These are phyloP conservation scores for Cordyceps militaris DNA, from an alignment of 2,329 filamentous ascomycete genomes.

Conservation along the genomic window DNA sequence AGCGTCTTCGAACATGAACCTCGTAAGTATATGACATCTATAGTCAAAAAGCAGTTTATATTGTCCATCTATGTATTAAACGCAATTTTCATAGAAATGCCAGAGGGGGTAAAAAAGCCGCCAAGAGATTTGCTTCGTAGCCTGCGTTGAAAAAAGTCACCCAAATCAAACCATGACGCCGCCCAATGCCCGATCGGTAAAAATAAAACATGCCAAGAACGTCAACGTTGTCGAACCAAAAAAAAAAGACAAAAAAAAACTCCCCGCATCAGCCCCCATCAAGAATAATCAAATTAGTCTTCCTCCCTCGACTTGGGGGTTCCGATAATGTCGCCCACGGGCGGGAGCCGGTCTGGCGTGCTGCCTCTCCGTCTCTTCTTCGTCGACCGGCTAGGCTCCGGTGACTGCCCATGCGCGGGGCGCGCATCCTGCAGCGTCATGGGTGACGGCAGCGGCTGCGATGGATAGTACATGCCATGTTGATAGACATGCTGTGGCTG, in stretches of 20 bases:
- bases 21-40: no score
- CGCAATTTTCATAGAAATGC: background rate
- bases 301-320: background rate
- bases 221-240: background rate
- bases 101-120: background rate
- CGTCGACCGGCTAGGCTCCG: background rate
- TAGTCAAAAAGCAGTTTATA: slow-evolving; percentile 1
- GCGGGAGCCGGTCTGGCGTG: slow-evolving; percentile 1
- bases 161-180: slow-evolving; percentile 1
- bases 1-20: no score
- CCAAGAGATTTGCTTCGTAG: background rate
- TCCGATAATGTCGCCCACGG: slow-evolving; percentile 5
- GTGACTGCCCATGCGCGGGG: background rate
- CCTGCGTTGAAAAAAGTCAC: background rate
- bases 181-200: background rate
- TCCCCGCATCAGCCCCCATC: background rate
- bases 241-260: background rate
- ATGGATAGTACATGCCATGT: background rate
- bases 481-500: background rate
- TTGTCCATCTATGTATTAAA: background rate
- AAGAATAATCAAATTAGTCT: background rate
- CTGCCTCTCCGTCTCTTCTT: background rate
- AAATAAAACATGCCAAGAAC: background rate
- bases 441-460: background rate
- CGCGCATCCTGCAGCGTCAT: background rate